Evolutionary conservation across 2,329 filamentous ascomycete genomes (phyloP).

Genomic region (Ophiostoma quercus): DNA sequence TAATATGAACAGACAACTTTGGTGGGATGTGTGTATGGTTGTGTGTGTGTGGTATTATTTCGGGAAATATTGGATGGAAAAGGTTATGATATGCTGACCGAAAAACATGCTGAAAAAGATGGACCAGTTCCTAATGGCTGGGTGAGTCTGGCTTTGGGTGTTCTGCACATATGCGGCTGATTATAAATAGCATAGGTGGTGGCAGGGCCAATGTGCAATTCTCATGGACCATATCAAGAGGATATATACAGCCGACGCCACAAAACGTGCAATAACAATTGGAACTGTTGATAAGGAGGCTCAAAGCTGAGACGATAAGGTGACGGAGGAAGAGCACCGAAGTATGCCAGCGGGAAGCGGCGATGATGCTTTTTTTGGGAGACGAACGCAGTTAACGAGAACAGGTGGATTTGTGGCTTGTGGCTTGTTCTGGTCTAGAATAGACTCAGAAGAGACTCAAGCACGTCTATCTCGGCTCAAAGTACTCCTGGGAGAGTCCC

Average conservation of each 20-base stretch:
- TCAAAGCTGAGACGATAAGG: neutral
- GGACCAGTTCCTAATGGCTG: neutral
- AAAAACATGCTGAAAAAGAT: neutral
- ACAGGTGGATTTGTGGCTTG: neutral
- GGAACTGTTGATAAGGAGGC: neutral
- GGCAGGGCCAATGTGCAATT: neutral
- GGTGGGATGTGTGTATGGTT: neutral
- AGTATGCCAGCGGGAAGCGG: neutral
- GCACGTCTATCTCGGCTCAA: neutral
- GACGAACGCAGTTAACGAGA: neutral
- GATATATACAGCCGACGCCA: neutral
- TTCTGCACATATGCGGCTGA: neutral
- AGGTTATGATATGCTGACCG: neutral
- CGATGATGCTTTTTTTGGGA: neutral
- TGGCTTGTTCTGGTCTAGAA: neutral
- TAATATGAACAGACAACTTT: neutral
- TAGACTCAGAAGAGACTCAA: neutral
- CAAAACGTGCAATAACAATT: neutral
- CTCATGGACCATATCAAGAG: neutral
- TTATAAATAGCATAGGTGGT: neutral
- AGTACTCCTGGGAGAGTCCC: conserved; percentile 30
- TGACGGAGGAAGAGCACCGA: neutral
- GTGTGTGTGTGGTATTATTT: neutral
- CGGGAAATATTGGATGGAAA: neutral
- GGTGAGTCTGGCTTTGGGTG: neutral